Evolutionary conservation across 2,329 filamentous ascomycete genomes (phyloP).

Genomic region (Xylariaceae sp.): DNA sequence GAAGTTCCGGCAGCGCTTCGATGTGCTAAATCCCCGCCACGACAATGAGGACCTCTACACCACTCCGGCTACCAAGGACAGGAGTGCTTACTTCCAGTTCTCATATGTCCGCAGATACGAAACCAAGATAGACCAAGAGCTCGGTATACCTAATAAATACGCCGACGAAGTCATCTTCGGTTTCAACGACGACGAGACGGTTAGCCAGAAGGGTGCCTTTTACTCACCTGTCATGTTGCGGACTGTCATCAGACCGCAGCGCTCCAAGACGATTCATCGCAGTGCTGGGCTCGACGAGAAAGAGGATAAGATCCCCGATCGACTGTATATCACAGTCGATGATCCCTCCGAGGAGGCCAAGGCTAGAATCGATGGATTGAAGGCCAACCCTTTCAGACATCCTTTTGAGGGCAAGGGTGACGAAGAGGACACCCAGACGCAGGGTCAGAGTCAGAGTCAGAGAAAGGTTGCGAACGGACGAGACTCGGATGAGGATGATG

Average conservation of each 20-base stretch:
- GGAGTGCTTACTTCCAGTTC: conserved; percentile 56
- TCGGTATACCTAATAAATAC: conserved; percentile 59
- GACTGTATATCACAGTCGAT: conserved; percentile 53
- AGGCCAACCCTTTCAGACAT: conserved; percentile 45
- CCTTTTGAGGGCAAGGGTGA: conserved; percentile 18
- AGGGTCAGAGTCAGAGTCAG: conserved; percentile 16
- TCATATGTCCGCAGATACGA: conserved; percentile 63
- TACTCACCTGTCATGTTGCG: conserved; percentile 69
- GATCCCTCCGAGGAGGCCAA: conserved; percentile 55
- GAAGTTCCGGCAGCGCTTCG: conserved; percentile 60
- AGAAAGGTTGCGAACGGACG: conserved; percentile 13
- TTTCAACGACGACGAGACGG: conserved; percentile 49
- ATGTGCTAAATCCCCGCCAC: conserved; percentile 53
- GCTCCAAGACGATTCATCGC: conserved; percentile 61
- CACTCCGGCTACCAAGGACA: conserved; percentile 41
- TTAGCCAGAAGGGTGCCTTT: conserved; percentile 56
- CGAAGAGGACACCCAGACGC: conserved; percentile 12
- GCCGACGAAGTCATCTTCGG: conserved; percentile 62
- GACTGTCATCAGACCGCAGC: conserved; percentile 59
- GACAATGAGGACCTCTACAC: conserved; percentile 56
- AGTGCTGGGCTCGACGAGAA: conserved; percentile 46
- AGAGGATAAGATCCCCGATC: conserved; percentile 52
- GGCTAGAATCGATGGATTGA: conserved; percentile 51
- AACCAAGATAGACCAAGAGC: conserved; percentile 56
- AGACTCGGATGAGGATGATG: conserved; percentile 18